phyloP scores from a whole-genome alignment of 2,329 filamentous ascomycete genomes.

The Coniochaeta ligniaria region DNA sequence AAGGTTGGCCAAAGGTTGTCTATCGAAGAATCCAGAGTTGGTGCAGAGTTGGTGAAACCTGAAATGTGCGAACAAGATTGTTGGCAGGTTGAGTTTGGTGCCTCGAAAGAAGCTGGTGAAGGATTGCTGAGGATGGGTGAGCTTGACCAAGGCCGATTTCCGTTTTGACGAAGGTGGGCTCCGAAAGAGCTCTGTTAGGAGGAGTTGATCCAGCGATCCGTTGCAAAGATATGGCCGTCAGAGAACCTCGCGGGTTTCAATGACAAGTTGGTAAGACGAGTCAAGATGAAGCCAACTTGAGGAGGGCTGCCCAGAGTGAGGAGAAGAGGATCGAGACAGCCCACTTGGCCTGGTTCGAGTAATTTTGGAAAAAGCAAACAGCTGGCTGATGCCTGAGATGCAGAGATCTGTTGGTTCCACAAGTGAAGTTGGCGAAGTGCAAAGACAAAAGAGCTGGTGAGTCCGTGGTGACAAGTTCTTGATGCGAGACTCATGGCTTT shows the following conservation, averaged over 20 bases:
- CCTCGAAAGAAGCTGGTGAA: too few relatives aligned
- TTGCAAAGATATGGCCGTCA: too few relatives aligned
- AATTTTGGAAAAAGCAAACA: background rate
- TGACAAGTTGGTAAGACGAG: too few relatives aligned
- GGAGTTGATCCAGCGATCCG: too few relatives aligned
- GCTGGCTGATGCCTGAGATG: background rate
- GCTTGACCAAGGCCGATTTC: background rate
- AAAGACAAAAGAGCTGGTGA: background rate
- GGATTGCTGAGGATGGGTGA: background rate
- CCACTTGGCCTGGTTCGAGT: slow-evolving; percentile 1
- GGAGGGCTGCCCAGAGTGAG: background rate
- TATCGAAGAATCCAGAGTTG: too few relatives aligned
- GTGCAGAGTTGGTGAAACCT: too few relatives aligned
- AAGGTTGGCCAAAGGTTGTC: too few relatives aligned
- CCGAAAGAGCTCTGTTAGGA: background rate
- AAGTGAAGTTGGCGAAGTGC: background rate
- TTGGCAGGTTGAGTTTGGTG: too few relatives aligned
- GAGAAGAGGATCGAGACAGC: background rate
- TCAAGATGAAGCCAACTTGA: too few relatives aligned
- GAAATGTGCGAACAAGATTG: too few relatives aligned
- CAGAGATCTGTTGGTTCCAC: background rate
- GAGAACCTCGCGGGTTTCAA: too few relatives aligned
- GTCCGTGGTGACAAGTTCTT: background rate
- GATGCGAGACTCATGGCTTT: background rate
- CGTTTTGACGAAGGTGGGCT: background rate